A percentile compares a stretch with the other conserved stretches of the same genome.
These are phyloP conservation scores for Chamaecyparis obtusa DNA, from an alignment of 75 land plant genomes.

Conservation along the genomic window DNA sequence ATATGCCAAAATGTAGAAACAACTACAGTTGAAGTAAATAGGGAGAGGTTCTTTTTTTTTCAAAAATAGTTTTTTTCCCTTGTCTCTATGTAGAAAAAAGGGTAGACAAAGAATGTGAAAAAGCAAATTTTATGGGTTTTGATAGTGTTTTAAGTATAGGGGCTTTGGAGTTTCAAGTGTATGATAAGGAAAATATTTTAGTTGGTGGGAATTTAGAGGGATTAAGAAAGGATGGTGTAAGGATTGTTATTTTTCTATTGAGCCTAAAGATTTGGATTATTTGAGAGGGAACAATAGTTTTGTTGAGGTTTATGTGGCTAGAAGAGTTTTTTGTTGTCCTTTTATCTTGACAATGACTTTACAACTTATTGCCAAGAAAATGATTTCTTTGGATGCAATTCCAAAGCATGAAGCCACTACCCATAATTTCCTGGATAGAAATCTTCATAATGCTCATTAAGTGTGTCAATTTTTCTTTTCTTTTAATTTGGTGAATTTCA, in stretches of 20 bases:
- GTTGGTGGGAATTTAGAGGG: constrained; percentile 63
- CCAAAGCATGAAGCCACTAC: constrained; percentile 39
- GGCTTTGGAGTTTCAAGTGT: constrained; percentile 67
- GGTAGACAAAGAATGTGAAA: constrained; percentile 71
- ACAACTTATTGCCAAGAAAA: constrained; percentile 36
- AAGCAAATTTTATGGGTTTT: constrained; percentile 82
- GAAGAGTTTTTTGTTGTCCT: constrained; percentile 59
- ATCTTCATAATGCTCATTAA: neutral
- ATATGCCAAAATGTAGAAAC: constrained; percentile 44
- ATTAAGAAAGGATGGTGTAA: constrained; percentile 53
- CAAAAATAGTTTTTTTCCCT: constrained; percentile 39
- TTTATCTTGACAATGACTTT: constrained; percentile 73
- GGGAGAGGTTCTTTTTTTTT: constrained; percentile 42
- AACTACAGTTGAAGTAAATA: constrained; percentile 75
- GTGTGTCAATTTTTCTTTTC: neutral
- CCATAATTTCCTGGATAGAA: neutral
- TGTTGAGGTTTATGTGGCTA: constrained; percentile 76
- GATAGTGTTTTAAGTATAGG: constrained; percentile 69
- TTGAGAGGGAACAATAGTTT: constrained; percentile 33
- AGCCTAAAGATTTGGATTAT: constrained; percentile 24
- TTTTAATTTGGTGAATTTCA: too few species aligned
- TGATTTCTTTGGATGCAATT: constrained; percentile 53
- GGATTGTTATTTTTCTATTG: constrained; percentile 61
- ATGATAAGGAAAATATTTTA: constrained; percentile 50
- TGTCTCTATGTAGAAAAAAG: constrained; percentile 62